Percentiles rank a stretch among this genome's conserved stretches.
Evolutionary conservation across 2,329 filamentous ascomycete genomes (phyloP).

Genomic region (Phaeosphaeriaceae sp.): DNA sequence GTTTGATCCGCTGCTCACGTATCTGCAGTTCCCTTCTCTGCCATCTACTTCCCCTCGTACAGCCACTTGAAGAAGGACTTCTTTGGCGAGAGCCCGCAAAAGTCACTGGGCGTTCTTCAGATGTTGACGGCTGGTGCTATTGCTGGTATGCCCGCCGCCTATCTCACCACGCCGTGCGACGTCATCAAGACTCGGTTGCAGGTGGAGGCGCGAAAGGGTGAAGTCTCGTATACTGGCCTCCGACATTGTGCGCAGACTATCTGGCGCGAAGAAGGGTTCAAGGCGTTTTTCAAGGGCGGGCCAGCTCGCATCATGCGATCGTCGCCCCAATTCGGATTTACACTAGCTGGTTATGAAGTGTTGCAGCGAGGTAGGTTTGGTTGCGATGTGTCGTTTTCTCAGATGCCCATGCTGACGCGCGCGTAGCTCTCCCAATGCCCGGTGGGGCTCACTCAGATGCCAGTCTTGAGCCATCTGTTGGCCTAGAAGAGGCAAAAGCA

Average conservation of each 20-base stretch:
- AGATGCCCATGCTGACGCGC: slow-evolving; percentile 2
- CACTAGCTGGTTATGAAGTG: slow-evolving; percentile 91
- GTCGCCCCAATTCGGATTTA: slow-evolving; percentile 97
- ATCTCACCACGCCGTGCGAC: slow-evolving; percentile 95
- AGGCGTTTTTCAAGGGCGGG: slow-evolving; percentile 97
- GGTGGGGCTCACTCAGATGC: slow-evolving; percentile 63
- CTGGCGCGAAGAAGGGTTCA: slow-evolving; percentile 88
- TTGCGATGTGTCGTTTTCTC: background rate
- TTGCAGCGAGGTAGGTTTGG: slow-evolving; percentile 65
- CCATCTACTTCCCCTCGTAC: slow-evolving; percentile 98
- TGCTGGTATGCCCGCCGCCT: slow-evolving; percentile 64
- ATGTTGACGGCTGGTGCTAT: slow-evolving; percentile 95
- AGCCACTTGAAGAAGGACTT: slow-evolving; percentile 91
- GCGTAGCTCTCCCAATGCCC: slow-evolving; percentile 72
- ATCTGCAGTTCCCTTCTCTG: slow-evolving; percentile 81
- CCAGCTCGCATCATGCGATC: slow-evolving; percentile 93
- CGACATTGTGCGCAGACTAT: slow-evolving; percentile 86
- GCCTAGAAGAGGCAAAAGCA: slow-evolving; percentile 67
- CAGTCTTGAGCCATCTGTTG: slow-evolving; percentile 65
- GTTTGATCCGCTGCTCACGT: slow-evolving; percentile 12
- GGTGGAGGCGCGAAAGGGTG: slow-evolving; percentile 95
- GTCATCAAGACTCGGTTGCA: slow-evolving; percentile 99
- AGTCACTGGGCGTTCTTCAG: slow-evolving; percentile 89
- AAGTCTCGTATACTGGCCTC: slow-evolving; percentile 84
- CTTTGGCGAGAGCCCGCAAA: slow-evolving; percentile 86